Percentiles rank a stretch among this genome's conserved stretches.
Conservation (phyloP, 108 stramenopile species). For the Cylindrotheca fusiformis region DNA sequence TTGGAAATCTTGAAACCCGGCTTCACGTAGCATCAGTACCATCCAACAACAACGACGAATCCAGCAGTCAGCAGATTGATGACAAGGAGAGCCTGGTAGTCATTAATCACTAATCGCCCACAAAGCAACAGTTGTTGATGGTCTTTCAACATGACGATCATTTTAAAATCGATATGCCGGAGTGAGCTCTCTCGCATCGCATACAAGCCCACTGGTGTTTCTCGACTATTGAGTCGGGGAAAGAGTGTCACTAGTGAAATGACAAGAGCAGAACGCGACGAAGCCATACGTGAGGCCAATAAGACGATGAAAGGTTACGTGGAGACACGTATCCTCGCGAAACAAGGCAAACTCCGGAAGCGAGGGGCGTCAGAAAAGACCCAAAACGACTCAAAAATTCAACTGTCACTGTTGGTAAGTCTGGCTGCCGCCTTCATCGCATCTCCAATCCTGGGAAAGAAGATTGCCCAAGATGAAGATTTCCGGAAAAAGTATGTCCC, state of each 20-base stretch:
- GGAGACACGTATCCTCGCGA: conserved; percentile 47
- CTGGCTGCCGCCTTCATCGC: conserved; percentile 56
- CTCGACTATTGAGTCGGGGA: too few relatives aligned
- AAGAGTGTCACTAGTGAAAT: conserved; percentile 1
- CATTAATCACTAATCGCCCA: too few relatives aligned
- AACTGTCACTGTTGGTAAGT: conserved; percentile 49
- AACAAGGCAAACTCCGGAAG: conserved; percentile 39
- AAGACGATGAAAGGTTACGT: conserved; percentile 64
- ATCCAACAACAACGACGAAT: too few relatives aligned
- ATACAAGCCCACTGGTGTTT: too few relatives aligned
- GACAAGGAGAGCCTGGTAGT: too few relatives aligned
- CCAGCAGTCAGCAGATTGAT: too few relatives aligned
- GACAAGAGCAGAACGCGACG: conserved; percentile 33
- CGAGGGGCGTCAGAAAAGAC: conserved; percentile 30
- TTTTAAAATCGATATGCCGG: too few relatives aligned
- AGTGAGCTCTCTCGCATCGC: too few relatives aligned
- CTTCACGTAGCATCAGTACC: too few relatives aligned
- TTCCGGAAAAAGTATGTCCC: conserved; percentile 75
- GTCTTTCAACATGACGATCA: too few relatives aligned
- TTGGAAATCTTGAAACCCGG: too few relatives aligned
- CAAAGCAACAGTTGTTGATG: too few relatives aligned
- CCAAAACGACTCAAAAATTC: conserved; percentile 43
- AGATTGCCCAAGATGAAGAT: conserved; percentile 79
- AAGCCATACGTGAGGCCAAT: conserved; percentile 57
- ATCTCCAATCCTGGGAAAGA: conserved; percentile 71